Evolutionary conservation across 2,329 filamentous ascomycete genomes (phyloP).

Genomic region (Cytospora piceae): DNA sequence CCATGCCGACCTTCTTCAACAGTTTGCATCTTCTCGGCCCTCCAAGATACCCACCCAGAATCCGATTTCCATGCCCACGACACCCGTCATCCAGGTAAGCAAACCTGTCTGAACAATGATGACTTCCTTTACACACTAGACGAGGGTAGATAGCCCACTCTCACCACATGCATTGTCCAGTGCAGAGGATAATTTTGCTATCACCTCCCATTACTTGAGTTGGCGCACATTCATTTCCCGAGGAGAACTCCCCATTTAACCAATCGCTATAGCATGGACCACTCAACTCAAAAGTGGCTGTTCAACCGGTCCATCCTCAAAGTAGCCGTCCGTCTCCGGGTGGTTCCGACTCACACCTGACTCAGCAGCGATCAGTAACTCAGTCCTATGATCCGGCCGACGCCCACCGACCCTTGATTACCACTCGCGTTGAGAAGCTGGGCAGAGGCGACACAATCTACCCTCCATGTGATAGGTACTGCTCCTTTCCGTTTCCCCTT

Average conservation of each 20-base stretch:
- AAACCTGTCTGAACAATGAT: slow-evolving; percentile 1
- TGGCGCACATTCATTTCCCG: not conserved
- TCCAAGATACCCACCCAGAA: slow-evolving; percentile 35
- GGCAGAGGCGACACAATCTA: slow-evolving; percentile 73
- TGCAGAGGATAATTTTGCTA: not conserved
- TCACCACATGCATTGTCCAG: slow-evolving; percentile 1
- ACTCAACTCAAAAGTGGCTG: slow-evolving; percentile 9
- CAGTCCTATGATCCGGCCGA: slow-evolving; percentile 35
- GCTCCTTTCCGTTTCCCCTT: not conserved
- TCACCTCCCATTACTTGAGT: not conserved
- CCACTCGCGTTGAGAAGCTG: slow-evolving; percentile 75
- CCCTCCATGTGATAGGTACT: slow-evolving; percentile 76
- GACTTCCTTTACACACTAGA: slow-evolving; percentile 1
- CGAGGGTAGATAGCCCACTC: not conserved
- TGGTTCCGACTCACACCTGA: slow-evolving; percentile 36
- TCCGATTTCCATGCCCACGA: slow-evolving; percentile 38
- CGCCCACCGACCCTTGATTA: slow-evolving; percentile 60
- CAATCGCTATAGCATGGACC: not conserved
- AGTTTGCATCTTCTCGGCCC: slow-evolving; percentile 47
- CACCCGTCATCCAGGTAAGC: slow-evolving; percentile 35
- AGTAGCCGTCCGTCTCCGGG: slow-evolving; percentile 38
- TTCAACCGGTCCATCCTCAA: slow-evolving; percentile 18
- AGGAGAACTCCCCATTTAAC: not conserved
- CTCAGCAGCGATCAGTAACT: slow-evolving; percentile 33
- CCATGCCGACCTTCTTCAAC: slow-evolving; percentile 59